A percentile compares a stretch with the other conserved stretches of the same genome.
Evolutionary conservation across 169 alveolate genomes (phyloP).

Genomic region (Eimeria tenella): DNA sequence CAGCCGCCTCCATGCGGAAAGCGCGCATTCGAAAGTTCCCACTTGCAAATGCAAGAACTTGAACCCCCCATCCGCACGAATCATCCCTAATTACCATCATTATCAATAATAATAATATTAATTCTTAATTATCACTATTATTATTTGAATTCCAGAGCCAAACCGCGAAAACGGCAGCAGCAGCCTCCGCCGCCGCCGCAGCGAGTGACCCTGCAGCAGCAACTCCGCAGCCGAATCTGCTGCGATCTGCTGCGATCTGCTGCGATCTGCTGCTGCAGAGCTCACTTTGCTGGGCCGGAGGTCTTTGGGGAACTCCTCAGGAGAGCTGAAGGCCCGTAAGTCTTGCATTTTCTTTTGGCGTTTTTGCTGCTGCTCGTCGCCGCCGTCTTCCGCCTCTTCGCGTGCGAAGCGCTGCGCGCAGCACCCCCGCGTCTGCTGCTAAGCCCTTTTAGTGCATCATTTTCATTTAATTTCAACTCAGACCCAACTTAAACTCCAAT

Average conservation of each 20-base stretch:
- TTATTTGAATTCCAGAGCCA: not conserved
- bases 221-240: too few relatives aligned
- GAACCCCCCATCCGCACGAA: not conserved
- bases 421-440: not conserved
- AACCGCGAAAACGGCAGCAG: too few relatives aligned
- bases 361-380: slow-evolving; percentile 48
- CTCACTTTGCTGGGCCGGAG: slow-evolving; percentile 58
- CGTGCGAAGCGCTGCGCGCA: slow-evolving; percentile 25
- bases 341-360: slow-evolving; percentile 68
- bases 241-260: too few relatives aligned
- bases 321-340: slow-evolving; percentile 27
- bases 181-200: too few relatives aligned
- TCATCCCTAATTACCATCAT: not conserved
- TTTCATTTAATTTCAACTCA: too few relatives aligned
- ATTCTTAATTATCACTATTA: too few relatives aligned
- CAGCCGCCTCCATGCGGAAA: too few relatives aligned
- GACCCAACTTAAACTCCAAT: too few relatives aligned
- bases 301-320: slow-evolving; percentile 69
- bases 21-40: too few relatives aligned
- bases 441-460: not conserved
- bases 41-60: not conserved
- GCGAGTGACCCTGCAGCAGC: too few relatives aligned
- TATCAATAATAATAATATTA: too few relatives aligned
- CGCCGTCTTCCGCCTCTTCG: slow-evolving; percentile 42
- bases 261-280: too few relatives aligned